phyloP scores from a whole-genome alignment of 176 grass and related monocot species.

The Cenchrus fungigraminus region DNA sequence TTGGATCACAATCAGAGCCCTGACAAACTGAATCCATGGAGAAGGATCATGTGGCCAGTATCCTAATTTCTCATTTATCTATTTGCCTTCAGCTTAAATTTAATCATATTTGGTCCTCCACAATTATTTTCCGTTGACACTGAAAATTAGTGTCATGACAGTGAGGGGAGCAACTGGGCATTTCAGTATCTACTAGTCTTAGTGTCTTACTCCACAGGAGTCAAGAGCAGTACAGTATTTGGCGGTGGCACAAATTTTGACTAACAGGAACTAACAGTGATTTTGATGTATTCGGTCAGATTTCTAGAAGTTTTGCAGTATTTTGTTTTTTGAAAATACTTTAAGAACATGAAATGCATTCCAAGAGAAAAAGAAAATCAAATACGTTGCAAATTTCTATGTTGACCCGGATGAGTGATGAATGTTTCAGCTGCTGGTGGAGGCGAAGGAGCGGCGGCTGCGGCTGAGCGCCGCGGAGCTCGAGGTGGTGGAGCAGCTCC shows the following conservation, averaged over 20 bases:
- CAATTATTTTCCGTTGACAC: neutral
- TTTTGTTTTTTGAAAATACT: neutral
- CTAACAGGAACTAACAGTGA: neutral
- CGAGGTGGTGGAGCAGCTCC: slow-evolving; percentile 56
- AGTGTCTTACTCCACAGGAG: neutral
- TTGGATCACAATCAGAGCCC: slow-evolving; percentile 31
- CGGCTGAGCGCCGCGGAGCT: slow-evolving; percentile 40
- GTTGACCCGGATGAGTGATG: neutral
- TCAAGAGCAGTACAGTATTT: slow-evolving; percentile 29
- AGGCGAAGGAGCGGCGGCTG: slow-evolving; percentile 43
- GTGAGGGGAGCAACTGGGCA: neutral
- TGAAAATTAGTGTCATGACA: neutral
- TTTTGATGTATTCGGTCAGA: neutral
- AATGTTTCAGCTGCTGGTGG: slow-evolving; percentile 62
- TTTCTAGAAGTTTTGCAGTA: neutral
- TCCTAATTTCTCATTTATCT: neutral
- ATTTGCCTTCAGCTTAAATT: neutral
- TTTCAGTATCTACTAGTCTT: neutral
- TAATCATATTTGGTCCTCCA: neutral
- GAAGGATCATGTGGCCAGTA: slow-evolving; percentile 31
- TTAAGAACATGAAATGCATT: neutral
- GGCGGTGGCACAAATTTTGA: slow-evolving; percentile 40
- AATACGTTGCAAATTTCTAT: neutral
- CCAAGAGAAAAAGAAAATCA: neutral
- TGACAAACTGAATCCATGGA: slow-evolving; percentile 11